Percentiles rank a stretch among this genome's conserved stretches.
These are phyloP conservation scores for Graphiopsis chlorocephala DNA, from an alignment of 2,329 filamentous ascomycete species.

Conservation along the genomic window DNA sequence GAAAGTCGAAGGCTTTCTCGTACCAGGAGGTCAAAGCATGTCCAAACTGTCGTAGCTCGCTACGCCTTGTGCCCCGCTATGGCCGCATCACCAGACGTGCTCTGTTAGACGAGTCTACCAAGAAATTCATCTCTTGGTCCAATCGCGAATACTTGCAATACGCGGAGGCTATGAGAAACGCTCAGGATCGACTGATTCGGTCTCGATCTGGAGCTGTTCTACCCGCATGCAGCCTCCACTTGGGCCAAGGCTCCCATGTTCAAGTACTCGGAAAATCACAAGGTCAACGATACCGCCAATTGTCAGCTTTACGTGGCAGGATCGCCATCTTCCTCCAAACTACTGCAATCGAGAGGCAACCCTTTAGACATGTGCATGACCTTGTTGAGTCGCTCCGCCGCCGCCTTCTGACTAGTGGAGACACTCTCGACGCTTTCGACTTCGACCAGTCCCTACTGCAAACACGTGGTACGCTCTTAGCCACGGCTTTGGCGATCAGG, in stretches of 20 bases:
- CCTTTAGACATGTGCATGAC: constrained; percentile 48
- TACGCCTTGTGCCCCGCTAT: constrained; percentile 60
- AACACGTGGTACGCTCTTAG: constrained; percentile 39
- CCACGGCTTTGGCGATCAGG: constrained; percentile 45
- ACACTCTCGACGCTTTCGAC: constrained; percentile 28
- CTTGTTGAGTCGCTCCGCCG: constrained; percentile 44
- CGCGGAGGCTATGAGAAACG: constrained; percentile 32
- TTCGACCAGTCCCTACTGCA: constrained; percentile 30
- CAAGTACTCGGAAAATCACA: background rate
- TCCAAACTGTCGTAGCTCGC: constrained; percentile 58
- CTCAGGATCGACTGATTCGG: background rate
- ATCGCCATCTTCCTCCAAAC: constrained; percentile 29
- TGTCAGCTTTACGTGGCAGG: constrained; percentile 17
- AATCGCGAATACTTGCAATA: constrained; percentile 45
- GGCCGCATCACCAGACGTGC: constrained; percentile 60
- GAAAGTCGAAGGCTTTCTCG: constrained; percentile 47
- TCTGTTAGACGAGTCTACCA: constrained; percentile 61
- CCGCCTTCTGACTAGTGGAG: constrained; percentile 24
- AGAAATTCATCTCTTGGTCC: constrained; percentile 61
- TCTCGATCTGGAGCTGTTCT: background rate
- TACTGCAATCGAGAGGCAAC: constrained; percentile 49
- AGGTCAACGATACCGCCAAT: constrained; percentile 19
- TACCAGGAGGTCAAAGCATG: constrained; percentile 51
- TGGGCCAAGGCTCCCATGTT: background rate
- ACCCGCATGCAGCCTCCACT: background rate